phyloP scores from a whole-genome alignment of 495 filamentous ascomycete species.

The Talaromyces liani region DNA sequence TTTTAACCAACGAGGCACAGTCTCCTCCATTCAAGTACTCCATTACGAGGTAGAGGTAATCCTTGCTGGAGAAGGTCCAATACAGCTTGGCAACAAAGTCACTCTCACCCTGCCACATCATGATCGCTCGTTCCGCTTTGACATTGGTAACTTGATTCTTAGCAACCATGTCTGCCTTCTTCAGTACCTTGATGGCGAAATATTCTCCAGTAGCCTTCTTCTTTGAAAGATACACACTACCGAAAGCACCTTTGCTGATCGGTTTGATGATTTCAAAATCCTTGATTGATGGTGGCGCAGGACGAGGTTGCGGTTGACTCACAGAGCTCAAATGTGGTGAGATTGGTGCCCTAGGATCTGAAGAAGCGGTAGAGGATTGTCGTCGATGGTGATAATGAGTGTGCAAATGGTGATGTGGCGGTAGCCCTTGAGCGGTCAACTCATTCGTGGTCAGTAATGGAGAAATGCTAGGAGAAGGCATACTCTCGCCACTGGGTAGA shows the following conservation, averaged over 20 bases:
- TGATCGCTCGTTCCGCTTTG: slow-evolving; percentile 97
- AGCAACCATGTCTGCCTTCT: slow-evolving; percentile 99
- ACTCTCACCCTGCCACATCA: slow-evolving; percentile 99
- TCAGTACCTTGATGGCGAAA: slow-evolving; percentile 95
- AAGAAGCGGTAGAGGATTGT: slow-evolving; percentile 80
- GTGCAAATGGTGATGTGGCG: slow-evolving; percentile 26
- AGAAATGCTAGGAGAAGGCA: slow-evolving; percentile 82
- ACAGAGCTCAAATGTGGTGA: slow-evolving; percentile 70
- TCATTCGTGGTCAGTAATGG: slow-evolving; percentile 78
- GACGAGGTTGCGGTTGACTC: slow-evolving; percentile 67
- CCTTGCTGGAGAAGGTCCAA: slow-evolving; percentile 99
- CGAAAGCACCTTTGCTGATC: slow-evolving; percentile 98
- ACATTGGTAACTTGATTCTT: slow-evolving; percentile 99
- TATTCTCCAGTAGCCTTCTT: slow-evolving; percentile 98
- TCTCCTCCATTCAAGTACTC: slow-evolving; percentile 98
- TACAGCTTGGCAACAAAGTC: slow-evolving; percentile 98
- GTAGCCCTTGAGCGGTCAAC: slow-evolving; percentile 61
- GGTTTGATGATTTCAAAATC: slow-evolving; percentile 99
- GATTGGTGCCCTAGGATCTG: slow-evolving; percentile 57
- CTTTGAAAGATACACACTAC: slow-evolving; percentile 94
- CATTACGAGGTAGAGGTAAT: slow-evolving; percentile 98
- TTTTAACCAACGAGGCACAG: slow-evolving; percentile 92
- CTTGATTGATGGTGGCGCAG: slow-evolving; percentile 90
- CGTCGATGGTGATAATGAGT: slow-evolving; percentile 68
- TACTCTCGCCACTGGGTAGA: slow-evolving; percentile 62